Percentiles rank a stretch among this genome's conserved stretches.
phyloP scores from a whole-genome alignment of 2,329 filamentous ascomycete species.

The Colletotrichum tropicicola region DNA sequence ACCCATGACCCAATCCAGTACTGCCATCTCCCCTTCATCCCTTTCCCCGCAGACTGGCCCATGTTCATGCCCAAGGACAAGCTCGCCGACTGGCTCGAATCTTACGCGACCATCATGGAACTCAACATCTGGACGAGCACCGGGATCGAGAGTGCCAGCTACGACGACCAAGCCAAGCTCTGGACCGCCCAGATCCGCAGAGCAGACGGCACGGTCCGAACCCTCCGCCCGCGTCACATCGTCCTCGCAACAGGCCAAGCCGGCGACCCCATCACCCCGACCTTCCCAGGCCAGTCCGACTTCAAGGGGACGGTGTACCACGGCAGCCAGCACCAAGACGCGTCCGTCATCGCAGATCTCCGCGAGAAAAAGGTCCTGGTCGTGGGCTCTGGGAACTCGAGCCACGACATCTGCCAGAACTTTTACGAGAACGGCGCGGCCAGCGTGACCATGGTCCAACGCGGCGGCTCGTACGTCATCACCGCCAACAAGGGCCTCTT shows the following conservation, averaged over 20 bases:
- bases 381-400: slow-evolving; percentile 74
- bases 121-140: slow-evolving; percentile 73
- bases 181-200: slow-evolving; percentile 64
- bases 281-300: slow-evolving; percentile 61
- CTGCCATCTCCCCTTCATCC: slow-evolving; percentile 70
- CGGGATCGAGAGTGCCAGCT: slow-evolving; percentile 55
- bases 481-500: slow-evolving; percentile 62
- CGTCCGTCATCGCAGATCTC: slow-evolving; percentile 36
- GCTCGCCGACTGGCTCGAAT: slow-evolving; percentile 73
- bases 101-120: slow-evolving; percentile 71
- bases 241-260: slow-evolving; percentile 75
- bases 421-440: slow-evolving; percentile 72
- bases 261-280: slow-evolving; percentile 68
- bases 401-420: slow-evolving; percentile 75
- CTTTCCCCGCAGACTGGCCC: slow-evolving; percentile 73
- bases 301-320: slow-evolving; percentile 69
- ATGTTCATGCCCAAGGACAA: slow-evolving; percentile 79
- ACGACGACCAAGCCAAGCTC: slow-evolving; percentile 54
- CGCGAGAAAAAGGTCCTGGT: slow-evolving; percentile 70
- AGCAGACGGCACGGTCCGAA: slow-evolving; percentile 56
- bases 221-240: slow-evolving; percentile 68
- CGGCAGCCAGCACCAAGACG: slow-evolving; percentile 52
- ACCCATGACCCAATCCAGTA: slow-evolving; percentile 74
- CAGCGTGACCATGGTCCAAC: slow-evolving; percentile 73
- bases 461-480: slow-evolving; percentile 71